Conservation (phyloP, 1,139 yeast species). For the Kurtzmaniella quercitrusa region DNA sequence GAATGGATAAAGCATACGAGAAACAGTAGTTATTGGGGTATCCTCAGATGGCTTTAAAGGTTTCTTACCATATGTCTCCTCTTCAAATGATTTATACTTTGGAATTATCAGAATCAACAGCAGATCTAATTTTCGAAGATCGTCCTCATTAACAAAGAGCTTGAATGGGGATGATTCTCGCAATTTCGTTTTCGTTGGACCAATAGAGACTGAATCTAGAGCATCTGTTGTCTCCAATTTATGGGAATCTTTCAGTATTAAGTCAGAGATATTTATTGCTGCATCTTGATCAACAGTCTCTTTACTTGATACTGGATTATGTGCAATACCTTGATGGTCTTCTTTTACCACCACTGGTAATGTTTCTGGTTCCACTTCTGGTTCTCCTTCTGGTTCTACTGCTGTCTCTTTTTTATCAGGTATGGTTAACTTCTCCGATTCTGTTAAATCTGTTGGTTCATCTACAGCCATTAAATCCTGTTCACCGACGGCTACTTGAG, state of each 20-base stretch:
- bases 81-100: constrained; percentile 48
- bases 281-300: not conserved
- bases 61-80: constrained; percentile 15
- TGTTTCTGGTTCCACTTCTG: constrained; percentile 7
- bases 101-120: constrained; percentile 54
- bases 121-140: constrained; percentile 51
- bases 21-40: constrained; percentile 33
- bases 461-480: not conserved
- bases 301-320: not conserved
- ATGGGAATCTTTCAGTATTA: not conserved
- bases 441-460: constrained; percentile 8
- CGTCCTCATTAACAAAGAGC: constrained; percentile 46
- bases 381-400: constrained; percentile 9
- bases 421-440: constrained; percentile 8
- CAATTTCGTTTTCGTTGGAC: not conserved
- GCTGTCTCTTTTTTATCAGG: constrained; percentile 5
- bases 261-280: not conserved
- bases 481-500: not conserved
- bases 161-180: constrained; percentile 47
- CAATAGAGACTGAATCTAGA: not conserved
- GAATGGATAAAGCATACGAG: constrained; percentile 57
- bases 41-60: constrained; percentile 22
- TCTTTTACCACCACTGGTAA: constrained; percentile 3
- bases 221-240: not conserved
- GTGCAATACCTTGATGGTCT: constrained; percentile 7